Evolutionary conservation across 1,139 yeast genomes (phyloP).

Genomic region (Casaregolazyma lundiana): DNA sequence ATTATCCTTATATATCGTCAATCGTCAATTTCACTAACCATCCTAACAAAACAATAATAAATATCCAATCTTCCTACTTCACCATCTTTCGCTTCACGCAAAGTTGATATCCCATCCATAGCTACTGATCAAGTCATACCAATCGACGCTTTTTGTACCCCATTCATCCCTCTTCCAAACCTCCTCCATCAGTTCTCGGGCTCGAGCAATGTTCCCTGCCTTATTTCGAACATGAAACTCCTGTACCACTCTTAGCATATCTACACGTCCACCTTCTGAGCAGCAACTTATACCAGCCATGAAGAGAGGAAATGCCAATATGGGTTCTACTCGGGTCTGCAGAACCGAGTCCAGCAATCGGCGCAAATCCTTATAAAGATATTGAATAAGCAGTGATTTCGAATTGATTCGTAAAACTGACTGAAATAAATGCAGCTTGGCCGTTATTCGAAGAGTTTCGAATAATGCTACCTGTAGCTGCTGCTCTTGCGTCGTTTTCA

Average conservation of each 20-base stretch:
- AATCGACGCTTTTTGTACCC: constrained; percentile 52
- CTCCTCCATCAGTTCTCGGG: constrained; percentile 54
- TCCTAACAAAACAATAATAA: too few species aligned
- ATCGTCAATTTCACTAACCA: too few species aligned
- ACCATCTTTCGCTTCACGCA: constrained; percentile 51
- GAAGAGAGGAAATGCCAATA: constrained; percentile 70
- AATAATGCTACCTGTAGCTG: constrained; percentile 67
- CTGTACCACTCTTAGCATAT: constrained; percentile 51
- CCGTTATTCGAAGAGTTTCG: constrained; percentile 67
- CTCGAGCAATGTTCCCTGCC: constrained; percentile 62
- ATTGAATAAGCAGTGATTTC: constrained; percentile 59
- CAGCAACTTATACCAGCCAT: constrained; percentile 71
- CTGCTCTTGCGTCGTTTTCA: constrained; percentile 46
- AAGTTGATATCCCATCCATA: constrained; percentile 78
- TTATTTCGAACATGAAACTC: constrained; percentile 56
- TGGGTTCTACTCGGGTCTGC: constrained; percentile 65
- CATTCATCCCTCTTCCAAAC: constrained; percentile 49
- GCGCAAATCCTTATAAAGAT: constrained; percentile 50
- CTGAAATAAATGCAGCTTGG: constrained; percentile 63
- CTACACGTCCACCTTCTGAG: constrained; percentile 39
- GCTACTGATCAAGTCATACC: constrained; percentile 62
- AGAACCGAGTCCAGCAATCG: constrained; percentile 58
- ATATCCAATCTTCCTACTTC: too few species aligned
- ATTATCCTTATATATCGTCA: neutral
- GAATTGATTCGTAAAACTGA: constrained; percentile 59